Evolutionary conservation across 225 moss, liverwort and hornwort genomes (phyloP).

Genomic region (Anthoceros angustus): DNA sequence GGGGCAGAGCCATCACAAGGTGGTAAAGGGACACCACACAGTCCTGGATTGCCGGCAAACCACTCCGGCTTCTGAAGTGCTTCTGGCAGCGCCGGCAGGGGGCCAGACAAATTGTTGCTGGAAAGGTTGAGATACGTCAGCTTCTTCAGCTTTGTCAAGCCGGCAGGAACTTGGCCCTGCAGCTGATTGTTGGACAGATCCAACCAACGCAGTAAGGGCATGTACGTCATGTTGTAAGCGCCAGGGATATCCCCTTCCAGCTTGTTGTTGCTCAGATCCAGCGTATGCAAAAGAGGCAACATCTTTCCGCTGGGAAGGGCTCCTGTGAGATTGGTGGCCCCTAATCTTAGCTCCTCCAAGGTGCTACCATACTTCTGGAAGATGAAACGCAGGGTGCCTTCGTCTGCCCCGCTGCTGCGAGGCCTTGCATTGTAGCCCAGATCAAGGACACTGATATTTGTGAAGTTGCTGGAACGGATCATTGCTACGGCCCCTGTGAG

Average conservation of each 20-base stretch:
- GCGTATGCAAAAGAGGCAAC: not conserved
- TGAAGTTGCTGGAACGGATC: no score
- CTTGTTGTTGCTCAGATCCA: conserved; percentile 1
- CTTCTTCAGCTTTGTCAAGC: not conserved
- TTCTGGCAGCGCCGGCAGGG: not conserved
- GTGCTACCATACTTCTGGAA: not conserved
- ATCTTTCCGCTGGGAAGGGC: not conserved
- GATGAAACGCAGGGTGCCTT: no score
- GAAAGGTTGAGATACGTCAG: not conserved
- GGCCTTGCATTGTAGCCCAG: no score
- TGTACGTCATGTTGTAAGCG: not conserved
- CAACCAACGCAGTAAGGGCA: not conserved
- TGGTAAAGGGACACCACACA: not conserved
- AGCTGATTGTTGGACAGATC: conserved; percentile 1
- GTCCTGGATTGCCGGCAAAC: not conserved
- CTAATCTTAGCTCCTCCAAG: not conserved
- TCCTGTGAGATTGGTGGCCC: not conserved
- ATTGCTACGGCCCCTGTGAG: not conserved
- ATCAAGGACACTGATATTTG: no score
- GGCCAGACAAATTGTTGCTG: not conserved
- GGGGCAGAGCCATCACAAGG: not conserved
- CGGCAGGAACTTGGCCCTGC: not conserved
- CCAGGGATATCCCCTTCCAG: not conserved
- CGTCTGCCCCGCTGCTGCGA: no score
- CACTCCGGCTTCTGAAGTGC: not conserved